These are phyloP conservation scores for Candida pseudoglaebosa DNA, from an alignment of 805 yeast genomes.

Conservation along the genomic window DNA sequence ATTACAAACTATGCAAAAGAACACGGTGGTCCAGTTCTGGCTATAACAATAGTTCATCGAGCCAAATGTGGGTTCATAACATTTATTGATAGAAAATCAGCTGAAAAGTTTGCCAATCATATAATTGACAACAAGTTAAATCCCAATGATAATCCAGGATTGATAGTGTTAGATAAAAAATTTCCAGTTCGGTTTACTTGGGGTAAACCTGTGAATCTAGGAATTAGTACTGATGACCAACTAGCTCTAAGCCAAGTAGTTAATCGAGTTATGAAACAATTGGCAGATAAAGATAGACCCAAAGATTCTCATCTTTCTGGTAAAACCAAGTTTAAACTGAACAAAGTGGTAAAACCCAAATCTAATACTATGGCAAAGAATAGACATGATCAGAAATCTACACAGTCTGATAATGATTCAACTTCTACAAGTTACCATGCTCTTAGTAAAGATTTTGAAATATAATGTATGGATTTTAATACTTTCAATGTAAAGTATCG, in stretches of 20 bases:
- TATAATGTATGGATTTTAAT: constrained; percentile 4
- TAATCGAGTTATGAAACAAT: constrained; percentile 48
- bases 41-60: constrained; percentile 49
- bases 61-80: constrained; percentile 64
- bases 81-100: constrained; percentile 46
- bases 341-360: constrained; percentile 1
- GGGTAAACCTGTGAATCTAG: constrained; percentile 47
- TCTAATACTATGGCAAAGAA: neutral
- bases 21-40: constrained; percentile 49
- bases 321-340: neutral
- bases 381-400: neutral
- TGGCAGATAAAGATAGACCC: constrained; percentile 39
- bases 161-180: constrained; percentile 25
- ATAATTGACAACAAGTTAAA: constrained; percentile 24
- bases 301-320: constrained; percentile 1
- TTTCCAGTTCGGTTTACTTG: constrained; percentile 52
- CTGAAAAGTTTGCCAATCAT: constrained; percentile 39
- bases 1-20: constrained; percentile 46
- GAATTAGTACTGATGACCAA: constrained; percentile 41
- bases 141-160: constrained; percentile 25
- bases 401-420: too few relatives aligned
- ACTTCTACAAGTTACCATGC: constrained; percentile 9
- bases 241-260: constrained; percentile 48
- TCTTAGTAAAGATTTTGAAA: constrained; percentile 12
- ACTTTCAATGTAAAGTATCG: too few relatives aligned